These are phyloP conservation scores for Phytopythium vexans DNA, from an alignment of 352 stramenopile species.

Conservation along the genomic window DNA sequence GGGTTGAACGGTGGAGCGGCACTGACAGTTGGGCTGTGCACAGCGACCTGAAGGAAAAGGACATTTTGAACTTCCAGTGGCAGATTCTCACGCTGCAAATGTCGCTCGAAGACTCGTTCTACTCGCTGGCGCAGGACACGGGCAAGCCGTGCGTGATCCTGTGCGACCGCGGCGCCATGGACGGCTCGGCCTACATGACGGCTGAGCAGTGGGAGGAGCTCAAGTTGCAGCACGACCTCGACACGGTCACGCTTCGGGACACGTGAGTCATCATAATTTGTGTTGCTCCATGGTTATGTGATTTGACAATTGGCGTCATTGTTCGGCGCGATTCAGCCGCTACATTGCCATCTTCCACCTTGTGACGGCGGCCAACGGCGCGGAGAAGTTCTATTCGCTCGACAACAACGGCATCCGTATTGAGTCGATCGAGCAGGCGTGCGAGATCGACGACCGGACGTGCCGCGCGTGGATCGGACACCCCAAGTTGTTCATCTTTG, in stretches of 20 bases:
- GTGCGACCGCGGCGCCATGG: constrained; percentile 95
- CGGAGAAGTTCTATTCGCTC: constrained; percentile 94
- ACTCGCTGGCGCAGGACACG: constrained; percentile 77
- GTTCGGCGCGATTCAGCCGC: constrained; percentile 24
- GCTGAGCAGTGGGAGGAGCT: constrained; percentile 88
- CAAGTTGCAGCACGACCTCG: constrained; percentile 73
- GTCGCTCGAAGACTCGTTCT: constrained; percentile 81
- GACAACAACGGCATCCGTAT: constrained; percentile 96
- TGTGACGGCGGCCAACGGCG: constrained; percentile 91
- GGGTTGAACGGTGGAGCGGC: neutral
- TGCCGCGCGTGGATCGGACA: constrained; percentile 81
- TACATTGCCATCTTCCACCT: constrained; percentile 90
- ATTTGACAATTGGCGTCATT: neutral
- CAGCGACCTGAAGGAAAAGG: constrained; percentile 72
- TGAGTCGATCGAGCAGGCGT: constrained; percentile 92
- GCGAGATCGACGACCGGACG: constrained; percentile 81
- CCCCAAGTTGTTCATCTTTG: constrained; percentile 83
- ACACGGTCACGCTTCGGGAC: constrained; percentile 81
- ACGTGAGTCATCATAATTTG: constrained; percentile 37
- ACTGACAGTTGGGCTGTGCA: no score
- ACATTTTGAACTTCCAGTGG: constrained; percentile 89
- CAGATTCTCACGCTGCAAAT: constrained; percentile 85
- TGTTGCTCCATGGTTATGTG: neutral
- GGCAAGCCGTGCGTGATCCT: constrained; percentile 90
- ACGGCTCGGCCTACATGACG: constrained; percentile 94